Conservation (phyloP, 805 yeast genomes). For the Candida quercuum region DNA sequence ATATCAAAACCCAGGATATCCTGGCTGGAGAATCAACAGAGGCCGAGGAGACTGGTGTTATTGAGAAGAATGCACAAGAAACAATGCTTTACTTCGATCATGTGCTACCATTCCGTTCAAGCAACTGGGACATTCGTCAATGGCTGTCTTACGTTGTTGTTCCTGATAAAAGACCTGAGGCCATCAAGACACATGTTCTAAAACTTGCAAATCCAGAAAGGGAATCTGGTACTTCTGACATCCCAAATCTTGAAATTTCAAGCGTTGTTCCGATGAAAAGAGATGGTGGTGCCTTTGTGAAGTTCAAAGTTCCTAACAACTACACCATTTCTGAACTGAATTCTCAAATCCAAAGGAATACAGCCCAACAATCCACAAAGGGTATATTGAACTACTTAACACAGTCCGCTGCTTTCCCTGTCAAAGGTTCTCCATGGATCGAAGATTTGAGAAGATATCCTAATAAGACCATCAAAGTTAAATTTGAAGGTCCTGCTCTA, state of each 20-base stretch:
- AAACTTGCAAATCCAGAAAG: conserved; percentile 33
- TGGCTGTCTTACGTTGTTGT: conserved; percentile 35
- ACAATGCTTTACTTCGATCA: conserved; percentile 54
- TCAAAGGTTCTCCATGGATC: conserved; percentile 93
- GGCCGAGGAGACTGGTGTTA: conserved; percentile 54
- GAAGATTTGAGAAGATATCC: conserved; percentile 86
- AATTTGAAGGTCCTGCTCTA: conserved; percentile 71
- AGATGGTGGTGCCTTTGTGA: conserved; percentile 94
- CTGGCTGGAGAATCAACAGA: conserved; percentile 51
- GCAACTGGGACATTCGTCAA: conserved; percentile 41
- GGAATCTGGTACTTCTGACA: conserved; percentile 23
- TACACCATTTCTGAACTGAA: conserved; percentile 48
- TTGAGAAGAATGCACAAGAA: conserved; percentile 42
- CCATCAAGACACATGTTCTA: conserved; percentile 33
- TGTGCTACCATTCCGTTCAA: conserved; percentile 40
- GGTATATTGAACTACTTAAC: conserved; percentile 37
- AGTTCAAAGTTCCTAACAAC: conserved; percentile 55
- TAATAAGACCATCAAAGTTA: conserved; percentile 53
- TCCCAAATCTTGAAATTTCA: conserved; percentile 41
- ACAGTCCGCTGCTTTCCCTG: conserved; percentile 58
- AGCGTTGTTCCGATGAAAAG: conserved; percentile 65
- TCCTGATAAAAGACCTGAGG: conserved; percentile 31
- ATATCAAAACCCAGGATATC: conserved; percentile 37
- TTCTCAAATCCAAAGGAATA: conserved; percentile 42
- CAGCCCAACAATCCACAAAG: conserved; percentile 31